Conservation (phyloP, 2,329 filamentous ascomycete species). For the Mariannaea sp. region DNA sequence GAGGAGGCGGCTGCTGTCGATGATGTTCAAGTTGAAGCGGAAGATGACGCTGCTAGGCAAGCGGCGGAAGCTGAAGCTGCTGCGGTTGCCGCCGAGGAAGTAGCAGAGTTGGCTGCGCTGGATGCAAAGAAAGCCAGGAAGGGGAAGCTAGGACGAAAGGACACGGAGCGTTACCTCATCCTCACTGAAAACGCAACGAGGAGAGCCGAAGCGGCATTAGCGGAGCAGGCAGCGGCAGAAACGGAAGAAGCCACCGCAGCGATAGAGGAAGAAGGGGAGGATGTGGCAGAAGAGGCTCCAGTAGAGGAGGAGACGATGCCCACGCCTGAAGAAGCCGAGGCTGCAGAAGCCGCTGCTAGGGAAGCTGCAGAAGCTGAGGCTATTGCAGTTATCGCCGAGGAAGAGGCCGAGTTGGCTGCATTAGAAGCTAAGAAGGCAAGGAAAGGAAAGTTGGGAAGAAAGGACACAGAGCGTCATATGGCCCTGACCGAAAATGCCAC, state of each 20-base stretch:
- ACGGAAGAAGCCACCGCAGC: conserved; percentile 21
- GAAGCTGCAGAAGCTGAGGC: conserved; percentile 16
- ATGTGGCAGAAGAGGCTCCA: conserved; percentile 12
- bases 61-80: conserved; percentile 15
- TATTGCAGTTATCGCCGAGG: conserved; percentile 14
- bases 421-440: conserved; percentile 29
- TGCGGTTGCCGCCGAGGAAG: conserved; percentile 25
- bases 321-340: too few species aligned
- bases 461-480: conserved; percentile 29
- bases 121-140: conserved; percentile 27
- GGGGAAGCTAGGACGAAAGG: conserved; percentile 32
- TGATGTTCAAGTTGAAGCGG: conserved; percentile 35
- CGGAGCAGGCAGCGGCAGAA: conserved; percentile 27
- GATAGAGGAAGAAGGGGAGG: conserved; percentile 34
- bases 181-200: conserved; percentile 25
- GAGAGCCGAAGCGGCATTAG: conserved; percentile 11
- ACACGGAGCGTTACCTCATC: conserved; percentile 29
- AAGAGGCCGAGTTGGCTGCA: conserved; percentile 30
- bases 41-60: conserved; percentile 39
- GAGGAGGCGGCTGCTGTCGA: conserved; percentile 4
- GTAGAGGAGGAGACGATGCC: too few species aligned
- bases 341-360: conserved; percentile 28
- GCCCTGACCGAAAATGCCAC: conserved; percentile 26
- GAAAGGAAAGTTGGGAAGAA: conserved; percentile 32
- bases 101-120: conserved; percentile 25